Evolutionary conservation across 140 eudicot species (phyloP), one percentile per base, ranked within the genome.

Genomic region (Erigeron philadelphicus): DNA sequence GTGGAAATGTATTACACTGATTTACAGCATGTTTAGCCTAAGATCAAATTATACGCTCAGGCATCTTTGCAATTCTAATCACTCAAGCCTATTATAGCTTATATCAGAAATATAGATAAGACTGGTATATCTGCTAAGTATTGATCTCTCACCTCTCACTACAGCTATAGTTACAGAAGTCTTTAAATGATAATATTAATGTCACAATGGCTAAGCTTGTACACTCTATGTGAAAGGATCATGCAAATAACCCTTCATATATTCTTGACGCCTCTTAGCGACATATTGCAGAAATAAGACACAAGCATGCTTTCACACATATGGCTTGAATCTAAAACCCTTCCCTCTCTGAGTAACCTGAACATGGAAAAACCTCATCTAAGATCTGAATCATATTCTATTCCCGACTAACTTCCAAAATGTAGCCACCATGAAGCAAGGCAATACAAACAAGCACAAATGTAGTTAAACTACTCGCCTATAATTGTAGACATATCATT

Each of bases 211-310:
- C 73, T 53, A 19, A 49, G 43, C 60, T 74, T 66, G 42, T 16
- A 43, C 53, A 54, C 58, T 47, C 11, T 42, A 25, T 35, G 44
- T 11, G 53, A 55, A 75, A 8, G 18, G 2, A 60, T 47, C 69
- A 67, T 55, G 61, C 40, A 67, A 47, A 75, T 31, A 57, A 63
- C n/a, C 55, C 62, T 45, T 43, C 66, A 44, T 44, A 42, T 61
- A 58, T 9, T 44, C 58, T 58, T 0, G 16, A 71, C 62, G 45
- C 18, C 42, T 72, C 77, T 63, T 62, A 16, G 41, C 18, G 45
- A 57, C 50, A 63, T 41, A 40, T 40, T 40, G 42, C 64, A 18
- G 10, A 41, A 8, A 4, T 31, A 31, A 31, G 38, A 31, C 38
- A 31, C 5, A 31, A 2, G 5, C 38, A 31, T 31, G 4, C 38